phyloP scores from a whole-genome alignment of 1,284 basidiomycete species.

The Pholiota adiposa region DNA sequence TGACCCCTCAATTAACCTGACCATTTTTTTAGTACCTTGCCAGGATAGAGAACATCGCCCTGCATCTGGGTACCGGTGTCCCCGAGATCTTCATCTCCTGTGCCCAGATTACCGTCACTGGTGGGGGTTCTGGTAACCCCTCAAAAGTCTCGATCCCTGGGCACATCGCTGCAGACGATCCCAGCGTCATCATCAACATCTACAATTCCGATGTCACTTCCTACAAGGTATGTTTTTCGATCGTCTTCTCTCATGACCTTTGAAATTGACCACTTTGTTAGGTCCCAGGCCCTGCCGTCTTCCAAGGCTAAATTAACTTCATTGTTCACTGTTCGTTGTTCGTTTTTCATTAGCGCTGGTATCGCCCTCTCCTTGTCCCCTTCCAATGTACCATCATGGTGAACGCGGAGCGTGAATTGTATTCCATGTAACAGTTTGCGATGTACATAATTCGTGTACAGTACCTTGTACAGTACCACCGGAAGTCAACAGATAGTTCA shows the following conservation, averaged over 20 bases:
- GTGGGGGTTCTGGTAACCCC: constrained; percentile 42
- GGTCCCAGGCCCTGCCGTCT: constrained; percentile 10
- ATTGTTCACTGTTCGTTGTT: too few species aligned
- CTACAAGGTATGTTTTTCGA: neutral
- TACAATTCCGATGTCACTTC: constrained; percentile 35
- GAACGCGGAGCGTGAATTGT: too few species aligned
- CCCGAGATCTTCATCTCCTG: constrained; percentile 35
- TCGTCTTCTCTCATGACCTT: neutral
- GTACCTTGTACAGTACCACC: too few species aligned
- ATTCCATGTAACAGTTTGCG: too few species aligned
- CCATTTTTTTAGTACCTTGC: constrained; percentile 28
- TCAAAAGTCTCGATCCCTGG: constrained; percentile 46
- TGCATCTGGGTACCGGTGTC: constrained; percentile 22
- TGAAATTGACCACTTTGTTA: neutral
- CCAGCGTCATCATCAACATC: constrained; percentile 46
- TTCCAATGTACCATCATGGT: too few species aligned
- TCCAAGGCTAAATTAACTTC: constrained; percentile 3
- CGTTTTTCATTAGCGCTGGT: too few species aligned
- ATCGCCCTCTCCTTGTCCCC: too few species aligned
- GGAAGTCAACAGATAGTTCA: too few species aligned
- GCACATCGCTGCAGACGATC: constrained; percentile 39
- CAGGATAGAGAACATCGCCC: constrained; percentile 36
- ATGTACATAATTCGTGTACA: too few species aligned
- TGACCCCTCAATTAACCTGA: too few species aligned
- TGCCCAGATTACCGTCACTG: constrained; percentile 42